phyloP scores from a whole-genome alignment of 2,329 filamentous ascomycete species.

The Xylariaceae sp. region DNA sequence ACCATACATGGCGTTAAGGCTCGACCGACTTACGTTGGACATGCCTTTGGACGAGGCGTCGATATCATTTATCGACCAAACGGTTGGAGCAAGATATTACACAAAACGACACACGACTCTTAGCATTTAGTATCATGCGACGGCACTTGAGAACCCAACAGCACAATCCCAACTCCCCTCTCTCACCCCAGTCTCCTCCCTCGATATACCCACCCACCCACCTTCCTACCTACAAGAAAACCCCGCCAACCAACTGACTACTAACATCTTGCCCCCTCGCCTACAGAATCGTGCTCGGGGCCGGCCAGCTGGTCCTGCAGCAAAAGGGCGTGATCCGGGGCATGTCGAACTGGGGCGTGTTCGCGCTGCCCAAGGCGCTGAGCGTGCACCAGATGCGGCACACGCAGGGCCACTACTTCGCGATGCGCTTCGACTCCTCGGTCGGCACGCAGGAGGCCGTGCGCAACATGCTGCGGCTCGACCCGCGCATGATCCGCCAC shows the following conservation, averaged over 20 bases:
- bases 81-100: too few relatives aligned
- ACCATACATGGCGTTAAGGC: too few relatives aligned
- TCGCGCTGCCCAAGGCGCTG: conserved; percentile 78
- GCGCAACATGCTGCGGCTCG: conserved; percentile 74
- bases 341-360: conserved; percentile 93
- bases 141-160: too few relatives aligned
- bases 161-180: too few relatives aligned
- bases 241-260: conserved; percentile 1
- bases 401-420: conserved; percentile 90
- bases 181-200: too few relatives aligned
- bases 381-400: conserved; percentile 83
- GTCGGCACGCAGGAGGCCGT: conserved; percentile 74
- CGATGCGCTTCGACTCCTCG: conserved; percentile 91
- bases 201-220: neutral
- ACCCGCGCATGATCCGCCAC: conserved; percentile 88
- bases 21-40: too few relatives aligned
- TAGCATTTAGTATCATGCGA: too few relatives aligned
- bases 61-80: too few relatives aligned
- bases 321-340: conserved; percentile 89
- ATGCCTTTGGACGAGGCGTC: too few relatives aligned
- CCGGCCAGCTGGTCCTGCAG: conserved; percentile 80
- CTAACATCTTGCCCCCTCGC: neutral
- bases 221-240: conserved; percentile 1
- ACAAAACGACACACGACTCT: too few relatives aligned
- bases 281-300: conserved; percentile 79